Conservation (phyloP, 2,329 filamentous ascomycete genomes). For the Fusarium redolens region DNA sequence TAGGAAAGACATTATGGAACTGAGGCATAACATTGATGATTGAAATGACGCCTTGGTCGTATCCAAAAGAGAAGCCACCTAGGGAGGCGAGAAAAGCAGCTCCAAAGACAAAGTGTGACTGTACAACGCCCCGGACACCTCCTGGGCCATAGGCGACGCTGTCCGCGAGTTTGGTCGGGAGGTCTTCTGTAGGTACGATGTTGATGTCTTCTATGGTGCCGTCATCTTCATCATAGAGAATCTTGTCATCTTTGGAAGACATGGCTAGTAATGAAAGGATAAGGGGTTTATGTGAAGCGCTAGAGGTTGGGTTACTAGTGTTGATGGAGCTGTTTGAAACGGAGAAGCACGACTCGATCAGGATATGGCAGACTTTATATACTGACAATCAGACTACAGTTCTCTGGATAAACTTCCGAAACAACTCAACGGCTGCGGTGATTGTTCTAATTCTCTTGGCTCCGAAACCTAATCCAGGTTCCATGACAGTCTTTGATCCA, state of each 20-base stretch:
- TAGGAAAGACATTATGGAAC: slow-evolving; percentile 52
- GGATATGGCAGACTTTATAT: not conserved
- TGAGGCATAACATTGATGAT: slow-evolving; percentile 59
- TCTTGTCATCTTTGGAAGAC: not conserved
- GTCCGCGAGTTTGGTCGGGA: not conserved
- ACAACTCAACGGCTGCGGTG: not conserved
- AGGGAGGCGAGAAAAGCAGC: slow-evolving; percentile 55
- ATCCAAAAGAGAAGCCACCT: not conserved
- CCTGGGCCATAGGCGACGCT: not conserved
- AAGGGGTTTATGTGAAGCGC: not conserved
- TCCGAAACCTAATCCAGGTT: not conserved
- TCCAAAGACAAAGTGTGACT: slow-evolving; percentile 46
- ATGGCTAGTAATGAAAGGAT: not conserved
- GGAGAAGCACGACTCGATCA: not conserved
- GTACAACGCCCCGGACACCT: not conserved
- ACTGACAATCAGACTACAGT: not conserved
- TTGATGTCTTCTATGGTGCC: not conserved
- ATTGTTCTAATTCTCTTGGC: not conserved
- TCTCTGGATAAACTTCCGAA: not conserved
- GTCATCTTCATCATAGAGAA: not conserved
- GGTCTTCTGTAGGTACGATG: not conserved
- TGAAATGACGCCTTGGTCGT: slow-evolving; percentile 52
- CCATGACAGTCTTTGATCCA: not conserved
- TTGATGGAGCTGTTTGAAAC: not conserved
- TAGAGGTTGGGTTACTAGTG: not conserved